Conservation (phyloP, 305 asterid genomes). For the Petunia hybrid region DNA sequence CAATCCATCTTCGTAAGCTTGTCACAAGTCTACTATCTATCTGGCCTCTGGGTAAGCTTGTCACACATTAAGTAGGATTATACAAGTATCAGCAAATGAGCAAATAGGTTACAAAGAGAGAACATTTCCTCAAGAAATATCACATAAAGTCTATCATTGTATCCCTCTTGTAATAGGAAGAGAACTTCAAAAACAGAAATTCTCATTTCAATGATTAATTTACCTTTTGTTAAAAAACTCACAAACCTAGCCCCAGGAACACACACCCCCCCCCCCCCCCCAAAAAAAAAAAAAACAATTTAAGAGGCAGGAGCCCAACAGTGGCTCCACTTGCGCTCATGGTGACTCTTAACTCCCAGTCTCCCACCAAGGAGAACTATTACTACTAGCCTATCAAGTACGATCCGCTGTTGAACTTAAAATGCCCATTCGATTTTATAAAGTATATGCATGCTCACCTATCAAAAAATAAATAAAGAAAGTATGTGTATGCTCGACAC, state of each 20-base stretch:
- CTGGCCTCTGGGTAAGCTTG: neutral
- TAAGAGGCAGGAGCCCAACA: too few relatives aligned
- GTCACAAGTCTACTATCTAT: constrained; percentile 11
- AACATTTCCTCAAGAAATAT: neutral
- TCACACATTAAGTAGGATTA: neutral
- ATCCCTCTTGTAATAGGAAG: constrained; percentile 18
- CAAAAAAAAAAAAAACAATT: too few relatives aligned
- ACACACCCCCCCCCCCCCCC: too few relatives aligned
- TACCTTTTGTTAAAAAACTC: neutral
- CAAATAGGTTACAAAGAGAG: neutral
- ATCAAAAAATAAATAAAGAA: too few relatives aligned
- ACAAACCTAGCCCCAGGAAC: neutral
- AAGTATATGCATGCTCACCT: too few relatives aligned
- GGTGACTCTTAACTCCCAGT: too few relatives aligned
- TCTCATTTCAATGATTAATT: neutral
- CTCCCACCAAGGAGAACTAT: too few relatives aligned
- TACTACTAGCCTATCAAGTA: too few relatives aligned
- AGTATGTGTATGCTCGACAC: too few relatives aligned
- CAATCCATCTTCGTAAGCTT: neutral
- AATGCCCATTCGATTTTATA: too few relatives aligned
- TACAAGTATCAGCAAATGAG: neutral
- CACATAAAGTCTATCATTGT: neutral
- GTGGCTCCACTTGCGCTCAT: too few relatives aligned
- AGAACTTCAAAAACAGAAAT: neutral
- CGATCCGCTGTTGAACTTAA: too few relatives aligned